These are phyloP conservation scores for Debaryomyces nepalensis DNA, from an alignment of 1,139 yeast genomes.

Conservation along the genomic window DNA sequence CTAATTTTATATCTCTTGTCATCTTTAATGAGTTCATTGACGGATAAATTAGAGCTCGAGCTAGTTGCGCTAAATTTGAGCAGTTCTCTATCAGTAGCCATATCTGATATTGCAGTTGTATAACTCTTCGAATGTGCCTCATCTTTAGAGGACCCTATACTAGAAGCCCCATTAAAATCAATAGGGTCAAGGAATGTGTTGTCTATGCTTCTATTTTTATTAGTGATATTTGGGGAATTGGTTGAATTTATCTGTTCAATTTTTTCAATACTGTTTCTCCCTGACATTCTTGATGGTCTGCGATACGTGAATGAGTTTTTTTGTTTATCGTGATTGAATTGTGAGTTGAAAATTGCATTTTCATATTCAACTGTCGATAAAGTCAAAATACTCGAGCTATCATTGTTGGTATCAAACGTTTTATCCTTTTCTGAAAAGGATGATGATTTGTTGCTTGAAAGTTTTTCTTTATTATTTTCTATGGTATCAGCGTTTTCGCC, in stretches of 20 bases:
- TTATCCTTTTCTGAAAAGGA: conserved; percentile 6
- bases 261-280: background rate
- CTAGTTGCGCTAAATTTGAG: conserved; percentile 20
- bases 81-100: background rate
- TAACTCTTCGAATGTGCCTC: background rate
- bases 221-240: background rate
- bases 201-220: background rate
- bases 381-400: conserved; percentile 46
- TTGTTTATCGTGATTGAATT: conserved; percentile 35
- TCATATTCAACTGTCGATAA: conserved; percentile 59
- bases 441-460: conserved; percentile 1
- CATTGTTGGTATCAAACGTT: conserved; percentile 24
- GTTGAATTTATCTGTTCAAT: background rate
- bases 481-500: background rate
- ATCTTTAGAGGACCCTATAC: conserved; percentile 9
- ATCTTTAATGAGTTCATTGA: conserved; percentile 33
- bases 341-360: conserved; percentile 56
- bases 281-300: background rate
- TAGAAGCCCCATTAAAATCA: conserved; percentile 8
- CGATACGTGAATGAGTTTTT: conserved; percentile 1
- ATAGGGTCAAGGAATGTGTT: background rate
- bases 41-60: conserved; percentile 18
- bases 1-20: conserved; percentile 42
- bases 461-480: background rate
- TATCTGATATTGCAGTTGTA: background rate